Conservation (phyloP, 2,329 filamentous ascomycete species). For the Pseudocercospora pini-densiflorae region DNA sequence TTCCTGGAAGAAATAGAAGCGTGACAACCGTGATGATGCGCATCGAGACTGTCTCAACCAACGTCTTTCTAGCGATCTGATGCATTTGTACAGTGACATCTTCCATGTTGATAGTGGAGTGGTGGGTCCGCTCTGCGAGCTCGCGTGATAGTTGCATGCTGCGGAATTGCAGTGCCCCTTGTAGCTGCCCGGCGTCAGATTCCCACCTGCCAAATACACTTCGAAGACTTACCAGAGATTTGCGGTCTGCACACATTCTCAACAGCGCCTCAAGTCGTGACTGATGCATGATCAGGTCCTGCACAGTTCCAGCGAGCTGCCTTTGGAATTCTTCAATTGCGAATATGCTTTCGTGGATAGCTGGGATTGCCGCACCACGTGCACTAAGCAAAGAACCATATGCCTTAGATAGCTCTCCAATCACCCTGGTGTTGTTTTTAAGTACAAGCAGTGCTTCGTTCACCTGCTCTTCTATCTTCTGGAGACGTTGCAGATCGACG, state of each 20-base stretch:
- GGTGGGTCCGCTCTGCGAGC: conserved; percentile 18
- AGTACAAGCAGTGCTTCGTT: conserved; percentile 43
- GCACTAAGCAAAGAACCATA: neutral
- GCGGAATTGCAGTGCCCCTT: neutral
- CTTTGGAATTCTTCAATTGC: neutral
- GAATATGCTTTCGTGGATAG: neutral
- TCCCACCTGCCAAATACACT: neutral
- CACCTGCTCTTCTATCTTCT: conserved; percentile 44
- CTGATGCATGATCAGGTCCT: conserved; percentile 16
- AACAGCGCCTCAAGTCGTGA: conserved; percentile 8
- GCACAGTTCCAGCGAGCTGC: neutral
- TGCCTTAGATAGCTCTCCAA: conserved; percentile 24
- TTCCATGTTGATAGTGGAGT: conserved; percentile 40
- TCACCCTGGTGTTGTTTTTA: conserved; percentile 39
- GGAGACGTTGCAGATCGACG: conserved; percentile 39
- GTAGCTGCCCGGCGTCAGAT: neutral
- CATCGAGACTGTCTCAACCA: conserved; percentile 49
- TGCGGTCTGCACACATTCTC: conserved; percentile 13
- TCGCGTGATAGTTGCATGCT: conserved; percentile 1
- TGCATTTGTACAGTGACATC: conserved; percentile 37
- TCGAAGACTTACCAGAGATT: conserved; percentile 13
- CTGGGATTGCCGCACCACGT: no score
- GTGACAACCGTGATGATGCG: conserved; percentile 49
- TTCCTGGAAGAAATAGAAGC: conserved; percentile 49
- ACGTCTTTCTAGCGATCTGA: conserved; percentile 42